A percentile compares a stretch with the other conserved stretches of the same genome.
Conservation (phyloP, 192 early-diverging fungal species). For the Mortierella antarctica region DNA sequence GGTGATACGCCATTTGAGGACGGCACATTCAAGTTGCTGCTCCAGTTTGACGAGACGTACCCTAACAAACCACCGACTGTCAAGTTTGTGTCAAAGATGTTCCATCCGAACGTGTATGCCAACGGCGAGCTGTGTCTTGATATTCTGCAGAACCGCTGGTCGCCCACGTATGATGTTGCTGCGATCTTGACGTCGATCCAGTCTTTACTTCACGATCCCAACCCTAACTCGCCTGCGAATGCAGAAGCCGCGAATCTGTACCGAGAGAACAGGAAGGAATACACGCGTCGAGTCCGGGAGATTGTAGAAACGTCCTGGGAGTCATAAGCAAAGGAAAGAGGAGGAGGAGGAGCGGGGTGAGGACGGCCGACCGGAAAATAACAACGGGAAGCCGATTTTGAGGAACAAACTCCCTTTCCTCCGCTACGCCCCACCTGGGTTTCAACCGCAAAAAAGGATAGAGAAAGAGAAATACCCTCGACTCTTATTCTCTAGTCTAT, state of each 20-base stretch:
- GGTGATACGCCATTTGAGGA: constrained; percentile 98
- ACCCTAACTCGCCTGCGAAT: constrained; percentile 96
- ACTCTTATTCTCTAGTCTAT: too few species aligned
- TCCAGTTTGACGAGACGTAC: constrained; percentile 97
- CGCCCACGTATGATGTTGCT: constrained; percentile 94
- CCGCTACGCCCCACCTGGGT: too few species aligned
- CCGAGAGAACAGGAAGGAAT: constrained; percentile 93
- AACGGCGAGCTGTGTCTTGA: constrained; percentile 98
- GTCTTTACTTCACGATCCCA: constrained; percentile 95
- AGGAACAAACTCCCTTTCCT: too few species aligned
- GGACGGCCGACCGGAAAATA: too few species aligned
- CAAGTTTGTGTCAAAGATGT: constrained; percentile 95
- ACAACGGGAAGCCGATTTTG: too few species aligned
- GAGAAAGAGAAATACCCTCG: too few species aligned
- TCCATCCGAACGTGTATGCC: constrained; percentile 98
- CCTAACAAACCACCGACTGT: constrained; percentile 98
- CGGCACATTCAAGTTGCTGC: constrained; percentile 92
- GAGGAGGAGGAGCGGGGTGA: too few species aligned
- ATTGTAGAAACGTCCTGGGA: constrained; percentile 93
- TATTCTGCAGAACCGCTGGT: constrained; percentile 98
- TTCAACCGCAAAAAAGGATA: too few species aligned
- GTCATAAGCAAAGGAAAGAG: constrained; percentile 47
- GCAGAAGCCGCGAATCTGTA: constrained; percentile 95
- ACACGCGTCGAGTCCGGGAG: constrained; percentile 89
- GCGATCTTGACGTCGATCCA: constrained; percentile 96